Evolutionary conservation across 2,329 filamentous ascomycete species (phyloP), one percentile per base, ranked within the genome.

Genomic region (Penicillium hesseltinei): DNA sequence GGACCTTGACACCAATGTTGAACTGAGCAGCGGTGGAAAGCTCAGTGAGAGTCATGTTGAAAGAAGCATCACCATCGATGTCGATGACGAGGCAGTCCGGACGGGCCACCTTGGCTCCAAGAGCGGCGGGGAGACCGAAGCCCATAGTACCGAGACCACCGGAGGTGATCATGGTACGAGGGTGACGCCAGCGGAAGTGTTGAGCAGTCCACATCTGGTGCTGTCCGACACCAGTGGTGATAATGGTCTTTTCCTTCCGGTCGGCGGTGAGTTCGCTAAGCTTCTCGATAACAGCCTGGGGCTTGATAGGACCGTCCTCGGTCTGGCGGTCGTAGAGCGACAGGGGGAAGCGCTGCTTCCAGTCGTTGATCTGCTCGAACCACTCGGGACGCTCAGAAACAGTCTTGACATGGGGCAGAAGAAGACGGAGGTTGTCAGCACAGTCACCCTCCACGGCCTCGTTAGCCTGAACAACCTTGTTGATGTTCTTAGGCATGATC

Each of bases 401-500:
- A 25, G 80, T 64, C 52, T 90, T 77, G 23, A 97, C 77, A 52
- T 85, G 80, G 11, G 93, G 92, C 36, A 97, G 69, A 51, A 97
- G 86, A 31, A 84, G 78, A 51, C 81, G 81, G 35, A 97, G 80
- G 75, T 96, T 97, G 19, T 87, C 79, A 3, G 88, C 87, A 31
- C 96, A 91, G 71, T 97, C 93, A 58, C 94, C 94, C 78, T 96
- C 93, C 19, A 97, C 88, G 45, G 94, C 93, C 78, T 97, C 92
- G 42, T 90, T 97, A 8, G 93, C 92, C 78, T 97, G 91, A 15
- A 99, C 89, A 42, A 97, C 92, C 84, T 97, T 99, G 86, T 97
- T 97, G 80, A 97, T 97, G 81, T 99, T 97, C 87, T 99, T 99
- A 68, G 94, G 93, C 88, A 97, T 89, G 69, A 99, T 93, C 74